Percentiles rank a stretch among this genome's conserved stretches.
Conservation (phyloP, 1,139 yeast species). For the Pneumocystis sp. region DNA sequence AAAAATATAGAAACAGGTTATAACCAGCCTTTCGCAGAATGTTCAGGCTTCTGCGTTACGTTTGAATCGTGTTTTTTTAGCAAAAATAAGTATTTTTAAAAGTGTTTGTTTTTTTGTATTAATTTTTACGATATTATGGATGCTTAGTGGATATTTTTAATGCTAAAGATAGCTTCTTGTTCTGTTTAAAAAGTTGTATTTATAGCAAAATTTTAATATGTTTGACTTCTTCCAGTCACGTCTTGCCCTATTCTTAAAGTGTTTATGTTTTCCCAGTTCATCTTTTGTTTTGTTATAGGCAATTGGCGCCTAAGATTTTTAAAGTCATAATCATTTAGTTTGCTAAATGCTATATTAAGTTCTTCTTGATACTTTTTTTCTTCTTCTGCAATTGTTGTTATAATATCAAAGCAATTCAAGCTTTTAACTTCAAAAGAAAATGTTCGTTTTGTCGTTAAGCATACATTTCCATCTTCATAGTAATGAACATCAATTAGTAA, state of each 20-base stretch:
- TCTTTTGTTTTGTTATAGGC: slow-evolving; percentile 80
- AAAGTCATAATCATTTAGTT: slow-evolving; percentile 65
- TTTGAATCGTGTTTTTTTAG: background rate
- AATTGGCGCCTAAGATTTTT: slow-evolving; percentile 76
- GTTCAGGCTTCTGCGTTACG: background rate
- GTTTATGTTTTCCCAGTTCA: slow-evolving; percentile 91
- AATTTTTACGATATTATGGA: background rate
- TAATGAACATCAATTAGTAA: slow-evolving; percentile 69
- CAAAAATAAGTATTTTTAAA: background rate
- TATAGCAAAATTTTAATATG: background rate
- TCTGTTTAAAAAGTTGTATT: background rate
- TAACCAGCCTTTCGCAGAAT: background rate
- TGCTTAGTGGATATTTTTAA: background rate
- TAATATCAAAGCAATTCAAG: slow-evolving; percentile 17
- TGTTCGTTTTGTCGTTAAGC: slow-evolving; percentile 38
- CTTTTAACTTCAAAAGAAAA: slow-evolving; percentile 25
- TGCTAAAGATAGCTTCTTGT: background rate
- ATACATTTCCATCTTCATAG: slow-evolving; percentile 90
- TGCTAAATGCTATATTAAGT: slow-evolving; percentile 49
- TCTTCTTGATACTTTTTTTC: slow-evolving; percentile 44
- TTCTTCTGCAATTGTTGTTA: slow-evolving; percentile 16
- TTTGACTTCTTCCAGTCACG: slow-evolving; percentile 26
- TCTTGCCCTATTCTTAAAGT: slow-evolving; percentile 80
- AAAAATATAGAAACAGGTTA: background rate
- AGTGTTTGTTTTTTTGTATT: background rate